Conservation (phyloP, 1,284 basidiomycete genomes). For the Cryptococcus sp. region DNA sequence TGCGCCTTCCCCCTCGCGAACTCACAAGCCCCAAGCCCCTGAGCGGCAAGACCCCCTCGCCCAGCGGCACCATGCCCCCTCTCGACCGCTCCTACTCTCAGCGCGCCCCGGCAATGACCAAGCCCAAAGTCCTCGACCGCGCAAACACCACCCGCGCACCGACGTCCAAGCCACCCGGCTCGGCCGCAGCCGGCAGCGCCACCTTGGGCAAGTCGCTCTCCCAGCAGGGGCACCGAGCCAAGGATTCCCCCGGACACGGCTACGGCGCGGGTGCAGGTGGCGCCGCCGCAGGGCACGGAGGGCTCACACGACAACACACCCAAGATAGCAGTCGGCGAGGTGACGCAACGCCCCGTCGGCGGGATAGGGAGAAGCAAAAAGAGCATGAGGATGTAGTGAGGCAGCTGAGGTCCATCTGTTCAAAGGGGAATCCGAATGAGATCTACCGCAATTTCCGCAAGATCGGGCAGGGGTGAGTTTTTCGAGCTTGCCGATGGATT, state of each 20-base stretch:
- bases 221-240: slow-evolving; percentile 27
- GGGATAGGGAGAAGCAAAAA: slow-evolving; percentile 82
- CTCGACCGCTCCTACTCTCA: slow-evolving; percentile 50
- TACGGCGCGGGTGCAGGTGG: slow-evolving; percentile 26
- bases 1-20: slow-evolving; percentile 20
- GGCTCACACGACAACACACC: slow-evolving; percentile 39
- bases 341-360: slow-evolving; percentile 67
- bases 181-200: slow-evolving; percentile 17
- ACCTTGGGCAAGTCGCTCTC: slow-evolving; percentile 42
- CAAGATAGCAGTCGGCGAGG: slow-evolving; percentile 29
- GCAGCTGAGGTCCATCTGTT: slow-evolving; percentile 89
- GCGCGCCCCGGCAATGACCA: slow-evolving; percentile 33
- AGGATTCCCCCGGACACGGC: slow-evolving; percentile 19
- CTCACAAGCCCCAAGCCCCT: slow-evolving; percentile 27
- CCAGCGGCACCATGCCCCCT: slow-evolving; percentile 17
- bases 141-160: slow-evolving; percentile 52
- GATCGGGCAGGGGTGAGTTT: slow-evolving; percentile 89
- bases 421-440: slow-evolving; percentile 92
- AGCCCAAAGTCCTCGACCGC: slow-evolving; percentile 42
- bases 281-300: slow-evolving; percentile 18
- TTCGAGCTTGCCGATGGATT: neutral
- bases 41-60: slow-evolving; percentile 9
- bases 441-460: slow-evolving; percentile 90
- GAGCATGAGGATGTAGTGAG: slow-evolving; percentile 88
- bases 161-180: slow-evolving; percentile 22